A percentile compares a stretch with the other conserved stretches of the same genome.
Conservation (phyloP, 164 flowering plant genomes). For the Cinnamomum micranthum region DNA sequence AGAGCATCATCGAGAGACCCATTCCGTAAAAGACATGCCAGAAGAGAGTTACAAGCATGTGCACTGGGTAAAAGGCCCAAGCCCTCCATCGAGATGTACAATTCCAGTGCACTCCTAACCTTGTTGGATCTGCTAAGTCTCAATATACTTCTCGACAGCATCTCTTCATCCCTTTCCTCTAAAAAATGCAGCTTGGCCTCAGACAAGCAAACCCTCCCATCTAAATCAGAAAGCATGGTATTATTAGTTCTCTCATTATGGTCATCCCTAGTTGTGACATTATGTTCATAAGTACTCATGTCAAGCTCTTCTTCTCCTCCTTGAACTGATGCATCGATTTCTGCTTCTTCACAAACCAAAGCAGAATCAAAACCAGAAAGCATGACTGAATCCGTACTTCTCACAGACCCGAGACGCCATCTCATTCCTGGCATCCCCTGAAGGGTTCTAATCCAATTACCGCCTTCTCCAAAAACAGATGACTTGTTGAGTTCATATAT, state of each 20-base stretch:
- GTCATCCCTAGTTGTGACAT: slow-evolving; percentile 24
- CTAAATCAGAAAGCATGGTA: slow-evolving; percentile 4
- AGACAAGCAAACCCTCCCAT: slow-evolving; percentile 3
- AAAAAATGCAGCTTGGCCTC: slow-evolving; percentile 46
- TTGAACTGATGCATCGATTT: not conserved
- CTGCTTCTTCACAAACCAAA: slow-evolving; percentile 22
- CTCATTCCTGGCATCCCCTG: not conserved
- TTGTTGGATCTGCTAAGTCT: slow-evolving; percentile 69
- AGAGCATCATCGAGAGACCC: slow-evolving; percentile 44
- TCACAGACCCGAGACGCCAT: slow-evolving; percentile 6
- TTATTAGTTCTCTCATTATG: slow-evolving; percentile 5
- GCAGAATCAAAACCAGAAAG: slow-evolving; percentile 26
- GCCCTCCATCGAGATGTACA: slow-evolving; percentile 61
- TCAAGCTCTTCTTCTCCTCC: slow-evolving; percentile 17
- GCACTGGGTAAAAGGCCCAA: slow-evolving; percentile 46
- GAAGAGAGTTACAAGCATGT: slow-evolving; percentile 81
- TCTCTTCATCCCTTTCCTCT: slow-evolving; percentile 68
- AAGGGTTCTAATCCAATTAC: not conserved
- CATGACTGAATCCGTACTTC: slow-evolving; percentile 7
- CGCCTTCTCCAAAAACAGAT: not conserved
- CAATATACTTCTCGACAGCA: slow-evolving; percentile 63
- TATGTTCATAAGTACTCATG: slow-evolving; percentile 6
- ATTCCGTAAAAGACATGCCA: slow-evolving; percentile 71
- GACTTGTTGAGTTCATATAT: slow-evolving; percentile 7
- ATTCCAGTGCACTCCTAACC: slow-evolving; percentile 60